Base-by-base conservation (phyloP, 768 basidiomycete genomes). In the Psilocybe sp. region DNA sequence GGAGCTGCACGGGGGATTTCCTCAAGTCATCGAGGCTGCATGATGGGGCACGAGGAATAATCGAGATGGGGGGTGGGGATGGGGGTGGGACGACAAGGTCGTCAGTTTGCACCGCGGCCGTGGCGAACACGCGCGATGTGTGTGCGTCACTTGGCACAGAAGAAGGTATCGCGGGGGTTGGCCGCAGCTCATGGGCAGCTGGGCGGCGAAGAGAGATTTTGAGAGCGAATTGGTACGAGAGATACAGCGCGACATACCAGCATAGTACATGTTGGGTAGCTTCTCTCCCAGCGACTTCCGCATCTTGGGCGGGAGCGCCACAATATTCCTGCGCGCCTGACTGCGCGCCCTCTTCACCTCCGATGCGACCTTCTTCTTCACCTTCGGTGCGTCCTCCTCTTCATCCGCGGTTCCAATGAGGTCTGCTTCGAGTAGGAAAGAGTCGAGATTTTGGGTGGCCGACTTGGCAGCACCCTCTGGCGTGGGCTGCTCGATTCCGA, bases 391-490 rank as follows among this genome's bases (percentile, higher is more conserved):
- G 4, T 28, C 23, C 23, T 4, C 23, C 7, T 28, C 23, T 3
- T 28, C 23, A 28, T 28, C 23, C 7, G 69, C 66, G 15, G 62
- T 73, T 46, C 64, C 58, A 34, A 61, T 66, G 34, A 77, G 53
- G 66, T 79, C 76, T 13, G 76, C 84, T 56, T 83, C 81, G 54
- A 87, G 73, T 36, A 84, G 62, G 57, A 87, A 73, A 1, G 82
- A 68, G 51, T 72, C 74, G 50, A 84, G 82, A 50, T 78, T 75
- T 65, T 80, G 78, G 11, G 67, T 60, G 36, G 57, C 52, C 20
- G 54, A 49, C 45, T 53, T 54, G 40, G 40, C 31, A 32, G 56
- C 59, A 36, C 57, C 58, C 34, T 46, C 50, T 40, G 42, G 47
- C 16, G 52, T 36, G 28, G 62, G 75, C 20, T 75, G 71, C 36